Conservation (phyloP, 2,329 filamentous ascomycete genomes). For the Xylariales sp. region DNA sequence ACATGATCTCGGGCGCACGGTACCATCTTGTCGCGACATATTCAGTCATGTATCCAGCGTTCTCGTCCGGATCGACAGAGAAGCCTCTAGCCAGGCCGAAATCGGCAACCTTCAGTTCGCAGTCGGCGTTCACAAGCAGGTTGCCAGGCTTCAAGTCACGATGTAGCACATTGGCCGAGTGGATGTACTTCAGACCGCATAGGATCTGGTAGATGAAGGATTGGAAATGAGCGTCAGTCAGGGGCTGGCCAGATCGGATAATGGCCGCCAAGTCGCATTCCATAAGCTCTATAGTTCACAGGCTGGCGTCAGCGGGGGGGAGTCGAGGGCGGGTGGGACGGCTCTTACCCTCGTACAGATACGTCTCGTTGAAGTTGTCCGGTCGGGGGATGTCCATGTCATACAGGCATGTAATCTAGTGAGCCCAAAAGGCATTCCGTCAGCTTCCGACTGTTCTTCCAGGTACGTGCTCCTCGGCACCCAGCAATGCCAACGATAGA, state of each 20-base stretch:
- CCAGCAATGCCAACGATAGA: slow-evolving; percentile 5
- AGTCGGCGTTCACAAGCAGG: slow-evolving; percentile 95
- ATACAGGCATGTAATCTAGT: slow-evolving; percentile 96
- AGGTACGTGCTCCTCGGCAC: too few species aligned
- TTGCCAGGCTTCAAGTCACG: slow-evolving; percentile 97
- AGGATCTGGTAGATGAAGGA: slow-evolving; percentile 99
- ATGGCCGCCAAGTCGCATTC: slow-evolving; percentile 98
- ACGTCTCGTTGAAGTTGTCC: slow-evolving; percentile 98
- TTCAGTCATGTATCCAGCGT: slow-evolving; percentile 99
- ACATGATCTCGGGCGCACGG: slow-evolving; percentile 93
- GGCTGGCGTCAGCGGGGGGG: slow-evolving; percentile 13
- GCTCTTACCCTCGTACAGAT: slow-evolving; percentile 86
- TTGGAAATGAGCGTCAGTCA: slow-evolving; percentile 98
- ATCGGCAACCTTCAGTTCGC: slow-evolving; percentile 98
- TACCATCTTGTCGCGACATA: slow-evolving; percentile 98
- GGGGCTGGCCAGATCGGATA: slow-evolving; percentile 91
- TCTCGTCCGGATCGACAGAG: slow-evolving; percentile 95
- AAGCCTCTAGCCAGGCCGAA: slow-evolving; percentile 96
- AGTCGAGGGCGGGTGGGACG: too few species aligned
- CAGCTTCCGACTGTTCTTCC: too few species aligned
- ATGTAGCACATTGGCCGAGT: slow-evolving; percentile 96
- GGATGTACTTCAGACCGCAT: slow-evolving; percentile 97
- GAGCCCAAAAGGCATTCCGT: slow-evolving; percentile 30
- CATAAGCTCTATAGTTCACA: slow-evolving; percentile 73
- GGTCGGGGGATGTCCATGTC: slow-evolving; percentile 99